Percentiles rank a stretch among this genome's conserved stretches.
phyloP scores from a whole-genome alignment of 1,139 yeast genomes.

The Hyphopichia fennica region DNA sequence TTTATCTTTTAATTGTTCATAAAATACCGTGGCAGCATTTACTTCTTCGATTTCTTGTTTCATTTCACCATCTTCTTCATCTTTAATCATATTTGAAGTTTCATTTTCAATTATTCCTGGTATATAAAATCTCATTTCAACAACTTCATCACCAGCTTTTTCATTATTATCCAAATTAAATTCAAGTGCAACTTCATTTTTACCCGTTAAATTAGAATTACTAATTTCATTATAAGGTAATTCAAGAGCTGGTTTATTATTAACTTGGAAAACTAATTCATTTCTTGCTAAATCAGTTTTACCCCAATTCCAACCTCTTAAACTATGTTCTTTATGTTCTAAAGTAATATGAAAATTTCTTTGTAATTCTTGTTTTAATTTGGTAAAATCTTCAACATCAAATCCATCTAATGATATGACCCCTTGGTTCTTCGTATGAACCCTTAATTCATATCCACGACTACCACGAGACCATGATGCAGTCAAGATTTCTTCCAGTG shows the following conservation, averaged over 20 bases:
- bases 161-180: slow-evolving; percentile 61
- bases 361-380: slow-evolving; percentile 81
- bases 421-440: slow-evolving; percentile 86
- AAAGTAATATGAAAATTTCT: slow-evolving; percentile 70
- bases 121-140: slow-evolving; percentile 88
- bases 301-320: slow-evolving; percentile 99
- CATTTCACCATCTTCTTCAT: slow-evolving; percentile 29
- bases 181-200: slow-evolving; percentile 91
- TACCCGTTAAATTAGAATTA: slow-evolving; percentile 90
- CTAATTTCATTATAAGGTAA: slow-evolving; percentile 78
- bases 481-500: slow-evolving; percentile 78
- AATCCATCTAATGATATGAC: slow-evolving; percentile 91
- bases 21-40: slow-evolving; percentile 80
- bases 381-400: slow-evolving; percentile 75
- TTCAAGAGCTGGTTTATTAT: slow-evolving; percentile 89
- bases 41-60: slow-evolving; percentile 54
- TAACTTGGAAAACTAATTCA: slow-evolving; percentile 82
- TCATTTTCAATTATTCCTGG: slow-evolving; percentile 72
- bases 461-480: slow-evolving; percentile 93
- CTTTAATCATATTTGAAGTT: slow-evolving; percentile 32
- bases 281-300: slow-evolving; percentile 87
- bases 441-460: slow-evolving; percentile 84
- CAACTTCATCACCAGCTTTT: slow-evolving; percentile 90
- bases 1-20: slow-evolving; percentile 86
- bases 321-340: slow-evolving; percentile 85